Evolutionary conservation across 371 early-diverging fungal genomes (phyloP), one percentile per base, ranked within the genome.

Genomic region (Umbelopsis sp.): DNA sequence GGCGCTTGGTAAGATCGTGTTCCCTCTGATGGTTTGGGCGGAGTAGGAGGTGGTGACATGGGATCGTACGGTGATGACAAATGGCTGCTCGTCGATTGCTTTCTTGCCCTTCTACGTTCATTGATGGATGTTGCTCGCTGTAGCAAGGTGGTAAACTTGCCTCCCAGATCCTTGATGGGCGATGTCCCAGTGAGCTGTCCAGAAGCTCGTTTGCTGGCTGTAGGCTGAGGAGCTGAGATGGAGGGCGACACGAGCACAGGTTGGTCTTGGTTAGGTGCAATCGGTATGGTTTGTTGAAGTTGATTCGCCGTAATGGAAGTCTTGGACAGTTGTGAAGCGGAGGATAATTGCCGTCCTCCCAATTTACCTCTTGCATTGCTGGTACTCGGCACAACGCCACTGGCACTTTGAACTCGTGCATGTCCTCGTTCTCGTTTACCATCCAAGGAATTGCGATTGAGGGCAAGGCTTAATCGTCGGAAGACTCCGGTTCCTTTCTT

Each of bases 1-100:
- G 38, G 38, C 11, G 70, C 73, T 22, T 70, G 52, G 8, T 67
- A 70, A 6, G 70, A 69, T 12, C 20, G 44, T n/a, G 46, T 70
- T 53, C 3, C 45, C 51, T 57, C 65, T 41, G 46, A 29, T 22
- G 41, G 16, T 37, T 68, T 63, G 45, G 63, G 32, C 10, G 70
- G 63, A 11, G 50, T 57, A 18, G 57, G 35, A 11, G 57, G 57
- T 25, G 57, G 57, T 12, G 57, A 57, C 9, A 57, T 35, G 12
- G 29, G 57, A 35, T 57, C 57, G 3, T 35, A 57, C 4, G 52
- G 22, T 22, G 22, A 25, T 3, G 57, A 57, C 35, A 57, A 18
- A 4, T 57, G 57, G 18, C 57, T 57, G 18, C 57, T 57, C 16
- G 57, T 57, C 4, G 57, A 57, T 35, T 57, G 57, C 14, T 57